These are phyloP conservation scores for Stephania japonica DNA, from an alignment of 164 flowering plant genomes.

Conservation along the genomic window DNA sequence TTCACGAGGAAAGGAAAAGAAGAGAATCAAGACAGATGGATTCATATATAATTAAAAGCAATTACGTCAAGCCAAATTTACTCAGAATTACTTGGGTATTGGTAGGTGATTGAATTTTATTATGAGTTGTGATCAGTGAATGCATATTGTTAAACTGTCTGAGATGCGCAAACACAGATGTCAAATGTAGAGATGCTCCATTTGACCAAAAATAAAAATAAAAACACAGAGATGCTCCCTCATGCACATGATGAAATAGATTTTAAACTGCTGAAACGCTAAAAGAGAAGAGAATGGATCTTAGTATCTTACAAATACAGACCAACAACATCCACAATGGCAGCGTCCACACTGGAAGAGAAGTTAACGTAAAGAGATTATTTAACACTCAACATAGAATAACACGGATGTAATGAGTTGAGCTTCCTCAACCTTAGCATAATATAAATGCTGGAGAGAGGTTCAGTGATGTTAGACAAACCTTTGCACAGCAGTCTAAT, in stretches of 20 bases:
- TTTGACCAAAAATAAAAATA: too few relatives aligned
- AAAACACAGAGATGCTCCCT: slow-evolving; percentile 50
- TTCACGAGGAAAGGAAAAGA: too few relatives aligned
- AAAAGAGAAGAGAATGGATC: slow-evolving; percentile 59
- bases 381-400: slow-evolving; percentile 27
- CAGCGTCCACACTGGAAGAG: slow-evolving; percentile 65
- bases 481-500: not conserved
- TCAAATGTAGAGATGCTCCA: too few relatives aligned
- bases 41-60: too few relatives aligned
- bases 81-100: not conserved
- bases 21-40: too few relatives aligned
- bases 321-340: slow-evolving; percentile 88
- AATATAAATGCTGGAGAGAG: not conserved
- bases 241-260: slow-evolving; percentile 88
- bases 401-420: too few relatives aligned
- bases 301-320: too few relatives aligned
- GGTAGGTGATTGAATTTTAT: too few relatives aligned
- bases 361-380: slow-evolving; percentile 91
- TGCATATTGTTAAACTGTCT: not conserved
- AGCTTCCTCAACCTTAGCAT: not conserved
- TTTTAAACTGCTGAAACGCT: slow-evolving; percentile 74
- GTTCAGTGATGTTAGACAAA: not conserved
- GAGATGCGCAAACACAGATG: slow-evolving; percentile 33
- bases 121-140: not conserved
- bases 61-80: not conserved